A percentile compares a stretch with the other conserved stretches of the same genome.
Conservation (phyloP, 208 protist genomes). For the Phytomonas francai region DNA sequence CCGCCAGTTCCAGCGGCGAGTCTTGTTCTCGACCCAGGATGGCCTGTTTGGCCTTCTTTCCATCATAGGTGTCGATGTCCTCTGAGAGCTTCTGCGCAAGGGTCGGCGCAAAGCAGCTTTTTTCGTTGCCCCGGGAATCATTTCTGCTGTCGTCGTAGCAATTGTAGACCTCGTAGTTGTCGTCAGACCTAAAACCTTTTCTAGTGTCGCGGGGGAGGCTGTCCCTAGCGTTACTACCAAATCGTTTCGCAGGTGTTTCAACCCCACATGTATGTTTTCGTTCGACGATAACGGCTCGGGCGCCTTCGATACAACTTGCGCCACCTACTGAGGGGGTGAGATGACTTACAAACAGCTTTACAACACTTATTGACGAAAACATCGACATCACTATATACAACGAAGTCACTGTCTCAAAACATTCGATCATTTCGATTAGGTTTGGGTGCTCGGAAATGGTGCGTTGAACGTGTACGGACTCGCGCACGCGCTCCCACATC, state of each 20-base stretch:
- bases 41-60: background rate
- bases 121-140: background rate
- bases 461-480: conserved; percentile 75
- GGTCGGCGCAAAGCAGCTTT: background rate
- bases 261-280: background rate
- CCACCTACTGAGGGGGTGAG: conserved; percentile 14
- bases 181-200: background rate
- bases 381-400: conserved; percentile 86
- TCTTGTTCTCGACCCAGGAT: background rate
- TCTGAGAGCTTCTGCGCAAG: background rate
- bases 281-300: background rate
- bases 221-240: background rate
- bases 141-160: background rate
- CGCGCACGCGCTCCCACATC: conserved; percentile 78
- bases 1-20: background rate
- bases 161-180: background rate
- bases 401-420: conserved; percentile 70
- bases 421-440: conserved; percentile 82
- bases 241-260: background rate
- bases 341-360: conserved; percentile 31
- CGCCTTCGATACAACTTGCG: background rate
- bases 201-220: background rate
- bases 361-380: conserved; percentile 62
- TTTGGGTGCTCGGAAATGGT: conserved; percentile 73
- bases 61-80: background rate